Conservation (phyloP, 345 rosid genomes). For the Eucalyptus shirleyi region DNA sequence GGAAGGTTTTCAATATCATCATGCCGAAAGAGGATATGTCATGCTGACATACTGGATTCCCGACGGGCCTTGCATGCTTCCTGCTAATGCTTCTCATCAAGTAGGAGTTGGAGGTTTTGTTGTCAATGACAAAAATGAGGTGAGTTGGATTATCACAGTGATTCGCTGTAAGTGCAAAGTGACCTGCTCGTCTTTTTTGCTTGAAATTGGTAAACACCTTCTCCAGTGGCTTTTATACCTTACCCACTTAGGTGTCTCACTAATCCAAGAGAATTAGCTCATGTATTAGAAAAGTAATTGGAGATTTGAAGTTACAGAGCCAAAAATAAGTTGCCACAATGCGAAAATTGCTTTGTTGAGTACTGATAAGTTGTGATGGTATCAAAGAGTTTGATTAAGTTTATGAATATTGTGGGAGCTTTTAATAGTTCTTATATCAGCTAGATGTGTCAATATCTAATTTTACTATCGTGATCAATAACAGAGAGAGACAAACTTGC, state of each 20-base stretch:
- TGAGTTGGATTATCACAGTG: background rate
- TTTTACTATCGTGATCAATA: background rate
- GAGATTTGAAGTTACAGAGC: background rate
- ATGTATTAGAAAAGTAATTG: background rate
- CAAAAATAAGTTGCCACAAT: background rate
- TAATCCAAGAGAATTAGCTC: background rate
- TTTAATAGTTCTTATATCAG: background rate
- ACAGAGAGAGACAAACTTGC: background rate
- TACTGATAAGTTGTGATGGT: background rate
- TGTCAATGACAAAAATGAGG: conserved; percentile 71
- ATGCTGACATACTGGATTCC: conserved; percentile 97
- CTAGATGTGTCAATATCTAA: background rate
- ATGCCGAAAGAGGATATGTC: conserved; percentile 75
- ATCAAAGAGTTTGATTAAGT: background rate
- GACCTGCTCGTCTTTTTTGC: background rate
- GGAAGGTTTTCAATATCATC: conserved; percentile 94
- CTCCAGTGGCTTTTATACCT: background rate
- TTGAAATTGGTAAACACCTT: background rate
- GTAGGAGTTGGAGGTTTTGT: conserved; percentile 97
- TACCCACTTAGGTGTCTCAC: background rate
- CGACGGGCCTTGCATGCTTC: conserved; percentile 81
- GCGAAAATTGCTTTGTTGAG: background rate
- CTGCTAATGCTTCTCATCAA: conserved; percentile 93
- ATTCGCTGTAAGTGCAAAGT: background rate
- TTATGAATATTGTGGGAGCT: background rate